Conservation (phyloP, 306 rosid genomes). For the Sechiopsis laciniata region DNA sequence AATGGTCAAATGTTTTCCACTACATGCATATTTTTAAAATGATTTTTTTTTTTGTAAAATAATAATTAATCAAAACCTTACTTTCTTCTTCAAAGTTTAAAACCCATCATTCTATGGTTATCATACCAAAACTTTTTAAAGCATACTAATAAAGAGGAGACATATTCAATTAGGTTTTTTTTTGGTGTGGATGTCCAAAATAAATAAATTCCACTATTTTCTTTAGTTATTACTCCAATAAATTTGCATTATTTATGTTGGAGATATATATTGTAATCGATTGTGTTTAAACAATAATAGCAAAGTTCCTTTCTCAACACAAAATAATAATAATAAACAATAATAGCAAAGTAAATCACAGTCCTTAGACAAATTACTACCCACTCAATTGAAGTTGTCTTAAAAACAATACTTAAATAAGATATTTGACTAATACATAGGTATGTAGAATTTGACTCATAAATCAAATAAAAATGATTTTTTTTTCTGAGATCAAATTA, state of each 20-base stretch:
- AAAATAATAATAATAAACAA: no score
- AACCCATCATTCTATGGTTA: neutral
- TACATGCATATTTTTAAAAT: neutral
- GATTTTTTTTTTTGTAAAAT: neutral
- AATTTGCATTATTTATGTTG: conserved; percentile 6
- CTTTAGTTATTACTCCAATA: neutral
- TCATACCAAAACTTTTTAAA: conserved; percentile 6
- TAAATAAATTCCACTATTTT: neutral
- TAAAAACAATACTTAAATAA: no score
- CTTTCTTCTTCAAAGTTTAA: conserved; percentile 3
- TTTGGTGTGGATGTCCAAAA: neutral
- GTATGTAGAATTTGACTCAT: no score
- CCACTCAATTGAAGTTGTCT: neutral
- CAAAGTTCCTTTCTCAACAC: no score
- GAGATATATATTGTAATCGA: neutral
- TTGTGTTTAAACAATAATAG: no score
- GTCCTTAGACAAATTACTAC: no score
- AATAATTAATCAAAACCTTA: conserved; percentile 9
- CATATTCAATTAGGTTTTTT: neutral
- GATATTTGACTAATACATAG: no score
- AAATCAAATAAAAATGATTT: no score
- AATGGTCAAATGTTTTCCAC: conserved; percentile 18
- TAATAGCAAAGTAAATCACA: no score
- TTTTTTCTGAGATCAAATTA: no score
- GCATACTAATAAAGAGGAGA: conserved; percentile 9